A percentile compares a stretch with the other conserved stretches of the same genome.
These are phyloP conservation scores for Calonectria leucothoes DNA, from an alignment of 2,329 filamentous ascomycete species.

Conservation along the genomic window DNA sequence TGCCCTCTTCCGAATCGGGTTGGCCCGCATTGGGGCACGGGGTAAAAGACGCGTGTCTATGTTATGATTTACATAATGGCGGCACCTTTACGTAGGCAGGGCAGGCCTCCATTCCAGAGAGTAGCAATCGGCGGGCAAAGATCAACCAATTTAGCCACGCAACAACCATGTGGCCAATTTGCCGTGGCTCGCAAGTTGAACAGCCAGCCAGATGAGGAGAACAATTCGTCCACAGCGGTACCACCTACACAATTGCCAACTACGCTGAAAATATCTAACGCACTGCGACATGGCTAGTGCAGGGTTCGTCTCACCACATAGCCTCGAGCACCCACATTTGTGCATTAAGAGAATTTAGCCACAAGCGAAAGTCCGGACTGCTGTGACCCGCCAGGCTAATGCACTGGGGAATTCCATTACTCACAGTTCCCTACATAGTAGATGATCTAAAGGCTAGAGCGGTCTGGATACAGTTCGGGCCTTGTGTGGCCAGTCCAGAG, in stretches of 20 bases:
- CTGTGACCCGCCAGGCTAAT: constrained; percentile 9
- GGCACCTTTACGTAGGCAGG: neutral
- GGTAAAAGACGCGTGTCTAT: constrained; percentile 6
- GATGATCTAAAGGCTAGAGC: constrained; percentile 13
- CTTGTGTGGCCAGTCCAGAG: neutral
- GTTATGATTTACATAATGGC: constrained; percentile 29
- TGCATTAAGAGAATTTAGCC: neutral
- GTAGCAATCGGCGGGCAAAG: neutral
- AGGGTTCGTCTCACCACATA: constrained; percentile 10
- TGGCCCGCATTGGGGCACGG: neutral
- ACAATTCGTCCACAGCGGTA: neutral
- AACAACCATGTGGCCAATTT: neutral
- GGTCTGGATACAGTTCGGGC: constrained; percentile 14
- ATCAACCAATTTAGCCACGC: constrained; percentile 19
- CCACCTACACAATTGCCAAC: neutral
- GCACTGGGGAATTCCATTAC: constrained; percentile 9
- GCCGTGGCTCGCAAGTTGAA: neutral
- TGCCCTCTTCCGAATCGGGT: neutral
- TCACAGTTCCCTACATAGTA: neutral
- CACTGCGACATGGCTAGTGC: constrained; percentile 3
- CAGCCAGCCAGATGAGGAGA: neutral
- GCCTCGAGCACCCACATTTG: neutral
- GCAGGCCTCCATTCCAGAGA: neutral
- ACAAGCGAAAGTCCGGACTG: neutral
- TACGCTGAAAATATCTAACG: neutral